These are phyloP conservation scores for Tritrichomonas foetus DNA, from an alignment of 208 protist genomes.

Conservation along the genomic window DNA sequence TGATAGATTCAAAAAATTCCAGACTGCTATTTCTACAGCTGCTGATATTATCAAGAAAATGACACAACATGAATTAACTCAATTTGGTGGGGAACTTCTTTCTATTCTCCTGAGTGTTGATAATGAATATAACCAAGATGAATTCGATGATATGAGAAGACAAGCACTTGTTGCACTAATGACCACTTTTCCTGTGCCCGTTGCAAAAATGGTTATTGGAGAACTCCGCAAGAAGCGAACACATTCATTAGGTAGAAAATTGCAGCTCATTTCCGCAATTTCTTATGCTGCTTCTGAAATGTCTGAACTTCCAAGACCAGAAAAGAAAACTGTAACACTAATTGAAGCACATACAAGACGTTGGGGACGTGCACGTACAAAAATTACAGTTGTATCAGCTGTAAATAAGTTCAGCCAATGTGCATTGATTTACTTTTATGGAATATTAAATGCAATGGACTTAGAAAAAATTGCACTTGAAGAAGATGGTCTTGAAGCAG, in stretches of 20 bases:
- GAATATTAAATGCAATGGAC: neutral
- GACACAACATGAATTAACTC: neutral
- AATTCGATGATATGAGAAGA: neutral
- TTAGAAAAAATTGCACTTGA: neutral
- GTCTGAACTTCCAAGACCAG: neutral
- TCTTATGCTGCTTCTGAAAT: constrained; percentile 13
- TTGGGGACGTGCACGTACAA: neutral
- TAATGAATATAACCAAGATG: constrained; percentile 26
- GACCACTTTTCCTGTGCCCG: neutral
- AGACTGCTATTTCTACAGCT: neutral
- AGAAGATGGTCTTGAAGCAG: constrained; percentile 25
- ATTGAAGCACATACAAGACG: neutral
- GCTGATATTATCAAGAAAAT: constrained; percentile 1
- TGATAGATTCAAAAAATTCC: neutral
- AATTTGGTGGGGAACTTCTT: neutral
- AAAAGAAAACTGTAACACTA: neutral
- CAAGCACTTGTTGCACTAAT: neutral
- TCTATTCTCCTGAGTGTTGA: neutral
- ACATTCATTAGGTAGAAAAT: neutral
- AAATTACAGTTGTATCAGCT: neutral
- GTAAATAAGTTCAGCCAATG: neutral
- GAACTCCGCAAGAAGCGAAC: neutral
- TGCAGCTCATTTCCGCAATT: neutral
- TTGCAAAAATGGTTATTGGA: neutral
- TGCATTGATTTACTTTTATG: constrained; percentile 12